These are phyloP conservation scores for Monosporozyma unispora DNA, from an alignment of 805 yeast species.

Conservation along the genomic window DNA sequence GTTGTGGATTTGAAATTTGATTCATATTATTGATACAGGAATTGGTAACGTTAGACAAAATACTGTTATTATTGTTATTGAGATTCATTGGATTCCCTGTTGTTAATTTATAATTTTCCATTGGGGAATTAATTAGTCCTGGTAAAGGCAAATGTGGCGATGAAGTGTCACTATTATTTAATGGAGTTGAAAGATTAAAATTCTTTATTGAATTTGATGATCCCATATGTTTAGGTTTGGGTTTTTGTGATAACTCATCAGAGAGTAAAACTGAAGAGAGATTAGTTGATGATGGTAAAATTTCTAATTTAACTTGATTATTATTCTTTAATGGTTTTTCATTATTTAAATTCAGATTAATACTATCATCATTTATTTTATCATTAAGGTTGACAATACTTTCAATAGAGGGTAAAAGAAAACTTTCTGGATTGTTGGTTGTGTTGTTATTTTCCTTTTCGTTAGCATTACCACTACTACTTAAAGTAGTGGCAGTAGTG, in stretches of 20 bases:
- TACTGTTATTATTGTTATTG: not conserved
- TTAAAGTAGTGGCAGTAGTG: not conserved
- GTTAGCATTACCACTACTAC: not conserved
- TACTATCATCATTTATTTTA: not conserved
- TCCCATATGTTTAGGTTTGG: not conserved
- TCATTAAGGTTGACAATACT: not conserved
- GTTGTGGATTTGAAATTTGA: not conserved
- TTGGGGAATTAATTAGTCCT: not conserved
- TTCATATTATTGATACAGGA: not conserved
- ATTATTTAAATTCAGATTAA: not conserved
- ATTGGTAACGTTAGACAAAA: not conserved
- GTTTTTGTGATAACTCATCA: not conserved
- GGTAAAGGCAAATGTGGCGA: not conserved
- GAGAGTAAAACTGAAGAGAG: not conserved
- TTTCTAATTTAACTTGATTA: not conserved
- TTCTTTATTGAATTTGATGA: not conserved
- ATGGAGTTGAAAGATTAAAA: not conserved
- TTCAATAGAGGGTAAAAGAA: not conserved
- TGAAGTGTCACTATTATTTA: not conserved
- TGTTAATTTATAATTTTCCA: conserved; percentile 1
- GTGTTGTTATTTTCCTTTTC: not conserved
- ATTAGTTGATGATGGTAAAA: not conserved
- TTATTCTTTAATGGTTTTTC: not conserved
- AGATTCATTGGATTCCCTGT: not conserved
- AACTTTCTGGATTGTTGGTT: conserved; percentile 2